phyloP scores from a whole-genome alignment of 371 early-diverging fungal species.

The Mortierella sp. region DNA sequence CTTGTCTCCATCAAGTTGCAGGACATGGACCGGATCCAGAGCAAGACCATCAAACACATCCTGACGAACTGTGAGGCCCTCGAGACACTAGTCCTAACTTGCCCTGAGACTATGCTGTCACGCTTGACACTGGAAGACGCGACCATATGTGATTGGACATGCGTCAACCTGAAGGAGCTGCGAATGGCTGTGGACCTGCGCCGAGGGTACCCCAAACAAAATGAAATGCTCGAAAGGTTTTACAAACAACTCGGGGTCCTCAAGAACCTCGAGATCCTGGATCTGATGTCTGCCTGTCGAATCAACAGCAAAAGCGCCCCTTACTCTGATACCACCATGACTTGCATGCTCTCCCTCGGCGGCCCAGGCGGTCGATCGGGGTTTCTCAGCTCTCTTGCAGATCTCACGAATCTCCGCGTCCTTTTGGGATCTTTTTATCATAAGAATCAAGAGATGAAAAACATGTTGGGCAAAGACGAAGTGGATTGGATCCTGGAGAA shows the following conservation, averaged over 20 bases:
- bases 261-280: background rate
- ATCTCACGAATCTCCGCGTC: background rate
- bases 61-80: background rate
- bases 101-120: background rate
- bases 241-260: background rate
- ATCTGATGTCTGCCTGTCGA: background rate
- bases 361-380: background rate
- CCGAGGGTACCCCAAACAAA: background rate
- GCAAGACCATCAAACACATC: background rate
- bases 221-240: background rate
- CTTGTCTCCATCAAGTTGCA: background rate
- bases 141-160: background rate
- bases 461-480: background rate
- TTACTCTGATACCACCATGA: background rate
- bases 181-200: background rate
- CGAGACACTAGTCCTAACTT: background rate
- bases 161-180: background rate
- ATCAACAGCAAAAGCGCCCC: background rate
- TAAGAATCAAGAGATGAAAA: background rate
- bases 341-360: background rate
- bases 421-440: background rate
- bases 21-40: background rate
- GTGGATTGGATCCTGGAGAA: background rate
- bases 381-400: background rate
- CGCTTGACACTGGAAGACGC: background rate